A percentile compares a stretch with the other conserved stretches of the same genome.
These are phyloP conservation scores for Cryptomeria japonica DNA, from an alignment of 75 land plant species.

Conservation along the genomic window DNA sequence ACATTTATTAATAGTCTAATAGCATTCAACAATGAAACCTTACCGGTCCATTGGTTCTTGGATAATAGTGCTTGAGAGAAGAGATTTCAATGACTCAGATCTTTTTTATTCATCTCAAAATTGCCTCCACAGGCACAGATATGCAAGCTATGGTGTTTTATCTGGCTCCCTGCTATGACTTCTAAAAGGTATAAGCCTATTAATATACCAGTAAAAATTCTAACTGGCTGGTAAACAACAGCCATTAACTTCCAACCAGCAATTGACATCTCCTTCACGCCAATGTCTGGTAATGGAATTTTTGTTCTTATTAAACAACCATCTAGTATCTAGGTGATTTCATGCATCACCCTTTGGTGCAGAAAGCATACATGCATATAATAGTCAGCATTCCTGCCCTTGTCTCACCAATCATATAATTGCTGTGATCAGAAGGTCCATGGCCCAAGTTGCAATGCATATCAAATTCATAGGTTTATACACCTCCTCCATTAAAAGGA, in stretches of 20 bases:
- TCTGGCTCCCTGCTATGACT: background rate
- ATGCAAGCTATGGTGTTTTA: conserved; percentile 8
- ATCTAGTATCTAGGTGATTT: background rate
- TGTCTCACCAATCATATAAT: background rate
- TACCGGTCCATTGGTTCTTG: conserved; percentile 8
- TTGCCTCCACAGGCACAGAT: background rate
- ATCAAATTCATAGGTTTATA: background rate
- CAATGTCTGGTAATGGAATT: background rate
- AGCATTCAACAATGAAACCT: background rate
- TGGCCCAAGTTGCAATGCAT: background rate
- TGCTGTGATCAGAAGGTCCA: background rate
- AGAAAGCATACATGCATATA: background rate
- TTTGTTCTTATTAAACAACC: background rate
- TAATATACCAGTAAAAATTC: background rate
- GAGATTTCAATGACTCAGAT: background rate
- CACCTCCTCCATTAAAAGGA: conserved; percentile 1
- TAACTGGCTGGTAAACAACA: conserved; percentile 9
- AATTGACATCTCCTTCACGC: background rate
- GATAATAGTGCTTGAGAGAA: background rate
- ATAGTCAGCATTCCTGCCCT: background rate
- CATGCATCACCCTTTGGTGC: background rate
- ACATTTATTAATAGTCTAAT: background rate
- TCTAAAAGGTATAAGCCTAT: background rate
- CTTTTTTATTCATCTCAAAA: background rate
- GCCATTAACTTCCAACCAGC: conserved; percentile 9